phyloP scores from a whole-genome alignment of 768 basidiomycete species.

The Tremella yokohamensis region DNA sequence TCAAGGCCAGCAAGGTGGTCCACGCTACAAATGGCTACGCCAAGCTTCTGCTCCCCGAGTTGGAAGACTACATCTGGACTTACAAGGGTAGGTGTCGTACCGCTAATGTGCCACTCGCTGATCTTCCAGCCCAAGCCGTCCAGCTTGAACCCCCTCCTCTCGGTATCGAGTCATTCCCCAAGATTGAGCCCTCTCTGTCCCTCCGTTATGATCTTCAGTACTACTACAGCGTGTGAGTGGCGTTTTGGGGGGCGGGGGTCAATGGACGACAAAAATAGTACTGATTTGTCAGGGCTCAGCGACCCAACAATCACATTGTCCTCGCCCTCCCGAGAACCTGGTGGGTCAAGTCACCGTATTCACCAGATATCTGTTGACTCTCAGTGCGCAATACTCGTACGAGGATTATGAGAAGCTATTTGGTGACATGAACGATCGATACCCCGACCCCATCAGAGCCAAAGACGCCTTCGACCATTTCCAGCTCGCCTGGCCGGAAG shows the following conservation, averaged over 20 bases:
- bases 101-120: not conserved
- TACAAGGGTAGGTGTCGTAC: not conserved
- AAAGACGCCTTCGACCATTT: slow-evolving; percentile 1
- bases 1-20: slow-evolving; percentile 65
- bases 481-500: slow-evolving; percentile 1
- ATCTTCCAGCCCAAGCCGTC: slow-evolving; percentile 29
- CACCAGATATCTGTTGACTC: no score
- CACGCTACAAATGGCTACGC: slow-evolving; percentile 86
- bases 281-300: slow-evolving; percentile 2
- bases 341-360: not conserved
- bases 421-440: not conserved
- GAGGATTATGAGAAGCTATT: no score
- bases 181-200: slow-evolving; percentile 15
- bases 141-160: slow-evolving; percentile 31
- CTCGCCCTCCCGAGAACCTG: not conserved
- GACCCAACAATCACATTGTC: slow-evolving; percentile 7
- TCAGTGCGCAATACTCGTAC: no score
- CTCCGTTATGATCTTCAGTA: not conserved
- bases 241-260: no score
- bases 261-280: no score
- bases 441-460: not conserved
- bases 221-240: not conserved
- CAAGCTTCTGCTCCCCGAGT: slow-evolving; percentile 67
- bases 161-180: slow-evolving; percentile 28
- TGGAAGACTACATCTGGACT: slow-evolving; percentile 49